Evolutionary conservation across 208 protist genomes (phyloP).

Genomic region (Trypanosoma mega): DNA sequence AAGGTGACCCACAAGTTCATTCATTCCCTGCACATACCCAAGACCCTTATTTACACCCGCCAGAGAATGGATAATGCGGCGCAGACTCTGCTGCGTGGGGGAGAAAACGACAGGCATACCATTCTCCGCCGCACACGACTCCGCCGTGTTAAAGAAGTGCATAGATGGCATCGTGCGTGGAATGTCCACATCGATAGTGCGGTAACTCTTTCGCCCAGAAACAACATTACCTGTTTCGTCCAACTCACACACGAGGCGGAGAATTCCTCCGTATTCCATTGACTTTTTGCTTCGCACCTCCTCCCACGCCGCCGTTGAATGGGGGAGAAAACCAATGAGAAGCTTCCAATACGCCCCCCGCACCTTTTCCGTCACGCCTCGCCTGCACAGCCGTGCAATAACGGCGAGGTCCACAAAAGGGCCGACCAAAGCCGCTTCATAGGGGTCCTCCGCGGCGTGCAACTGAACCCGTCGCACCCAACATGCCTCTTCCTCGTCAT

Average conservation of each 20-base stretch:
- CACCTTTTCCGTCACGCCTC: slow-evolving; percentile 40
- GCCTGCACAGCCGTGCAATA: slow-evolving; percentile 39
- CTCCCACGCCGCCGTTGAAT: slow-evolving; percentile 28
- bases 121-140: not conserved
- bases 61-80: slow-evolving; percentile 68
- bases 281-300: slow-evolving; percentile 28
- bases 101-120: slow-evolving; percentile 31
- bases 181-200: slow-evolving; percentile 72
- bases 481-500: not conserved
- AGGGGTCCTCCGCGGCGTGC: slow-evolving; percentile 3
- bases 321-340: slow-evolving; percentile 70
- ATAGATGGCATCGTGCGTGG: slow-evolving; percentile 81
- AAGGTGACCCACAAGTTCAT: slow-evolving; percentile 72
- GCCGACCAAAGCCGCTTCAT: slow-evolving; percentile 1
- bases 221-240: slow-evolving; percentile 31
- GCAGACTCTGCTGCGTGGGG: slow-evolving; percentile 52
- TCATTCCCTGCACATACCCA: slow-evolving; percentile 87
- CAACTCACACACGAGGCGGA: slow-evolving; percentile 22
- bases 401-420: slow-evolving; percentile 11
- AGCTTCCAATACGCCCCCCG: slow-evolving; percentile 67
- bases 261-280: slow-evolving; percentile 43
- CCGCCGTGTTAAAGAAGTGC: slow-evolving; percentile 56
- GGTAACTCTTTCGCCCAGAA: slow-evolving; percentile 14
- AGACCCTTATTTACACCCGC: slow-evolving; percentile 65
- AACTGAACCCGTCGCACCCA: not conserved